Evolutionary conservation across 2,329 filamentous ascomycete genomes (phyloP).

Genomic region (Fonsecaea erecta): DNA sequence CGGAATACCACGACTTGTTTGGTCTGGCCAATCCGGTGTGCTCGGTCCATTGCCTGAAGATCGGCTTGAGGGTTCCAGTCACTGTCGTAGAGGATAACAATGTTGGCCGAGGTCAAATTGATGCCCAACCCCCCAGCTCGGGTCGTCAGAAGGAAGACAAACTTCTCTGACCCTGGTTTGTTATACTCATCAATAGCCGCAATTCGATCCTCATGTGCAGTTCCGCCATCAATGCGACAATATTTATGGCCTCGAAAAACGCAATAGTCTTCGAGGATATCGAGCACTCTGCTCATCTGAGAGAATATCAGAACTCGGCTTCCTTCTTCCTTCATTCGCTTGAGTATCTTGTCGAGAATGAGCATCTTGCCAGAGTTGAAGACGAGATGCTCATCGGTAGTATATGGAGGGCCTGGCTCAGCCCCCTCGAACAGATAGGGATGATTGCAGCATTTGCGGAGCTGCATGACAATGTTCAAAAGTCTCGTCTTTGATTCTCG

Average conservation of each 20-base stretch:
- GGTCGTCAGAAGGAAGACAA: conserved; percentile 92
- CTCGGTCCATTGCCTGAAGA: conserved; percentile 97
- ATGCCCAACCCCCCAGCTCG: conserved; percentile 95
- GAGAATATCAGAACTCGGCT: conserved; percentile 99
- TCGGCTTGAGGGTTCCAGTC: conserved; percentile 99
- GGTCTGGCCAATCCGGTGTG: conserved; percentile 96
- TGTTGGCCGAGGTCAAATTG: conserved; percentile 92
- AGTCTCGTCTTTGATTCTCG: conserved; percentile 96
- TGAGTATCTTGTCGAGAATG: conserved; percentile 89
- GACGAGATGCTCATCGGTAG: conserved; percentile 93
- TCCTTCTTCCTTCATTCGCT: conserved; percentile 79
- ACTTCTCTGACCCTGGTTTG: conserved; percentile 92
- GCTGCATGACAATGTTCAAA: conserved; percentile 98
- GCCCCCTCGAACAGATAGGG: conserved; percentile 97
- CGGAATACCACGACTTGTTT: conserved; percentile 97
- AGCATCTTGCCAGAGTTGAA: conserved; percentile 97
- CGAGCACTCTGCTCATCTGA: conserved; percentile 95
- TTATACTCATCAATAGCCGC: conserved; percentile 98
- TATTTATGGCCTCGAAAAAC: conserved; percentile 95
- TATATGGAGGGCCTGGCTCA: conserved; percentile 95
- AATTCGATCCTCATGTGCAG: conserved; percentile 96
- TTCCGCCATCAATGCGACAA: conserved; percentile 95
- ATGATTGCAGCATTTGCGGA: conserved; percentile 98
- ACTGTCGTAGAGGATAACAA: conserved; percentile 94
- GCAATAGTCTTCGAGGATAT: conserved; percentile 97